Conservation (phyloP, 148 eudicot genomes). For the Silene uniflora region DNA sequence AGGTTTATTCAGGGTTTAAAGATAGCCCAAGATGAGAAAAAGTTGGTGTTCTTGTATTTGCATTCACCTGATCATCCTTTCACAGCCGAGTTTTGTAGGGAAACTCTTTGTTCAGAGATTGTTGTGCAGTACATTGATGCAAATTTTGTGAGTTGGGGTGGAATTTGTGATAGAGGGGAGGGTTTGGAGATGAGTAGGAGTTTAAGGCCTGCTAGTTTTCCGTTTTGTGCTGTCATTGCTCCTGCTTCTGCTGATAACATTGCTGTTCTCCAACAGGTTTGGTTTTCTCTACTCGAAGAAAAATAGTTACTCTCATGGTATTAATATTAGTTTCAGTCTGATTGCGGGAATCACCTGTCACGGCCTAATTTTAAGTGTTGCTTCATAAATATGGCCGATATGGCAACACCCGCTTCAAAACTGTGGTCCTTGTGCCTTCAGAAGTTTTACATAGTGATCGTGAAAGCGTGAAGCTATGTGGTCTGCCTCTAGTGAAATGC, state of each 20-base stretch:
- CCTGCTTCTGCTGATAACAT: constrained; percentile 63
- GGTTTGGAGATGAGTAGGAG: constrained; percentile 56
- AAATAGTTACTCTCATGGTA: too few relatives aligned
- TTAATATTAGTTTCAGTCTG: too few relatives aligned
- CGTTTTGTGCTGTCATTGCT: constrained; percentile 84
- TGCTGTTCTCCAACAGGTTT: constrained; percentile 76
- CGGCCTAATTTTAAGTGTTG: not conserved
- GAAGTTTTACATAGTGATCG: not conserved
- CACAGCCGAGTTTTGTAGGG: constrained; percentile 55
- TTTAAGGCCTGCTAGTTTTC: constrained; percentile 57
- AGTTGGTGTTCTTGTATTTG: constrained; percentile 69
- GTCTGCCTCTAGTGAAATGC: too few relatives aligned
- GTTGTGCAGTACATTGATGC: constrained; percentile 79
- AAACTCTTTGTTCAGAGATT: constrained; percentile 67
- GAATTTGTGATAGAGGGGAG: constrained; percentile 52
- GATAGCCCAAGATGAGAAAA: constrained; percentile 64
- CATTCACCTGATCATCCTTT: constrained; percentile 80
- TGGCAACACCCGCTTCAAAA: not conserved
- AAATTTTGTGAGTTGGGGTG: constrained; percentile 88
- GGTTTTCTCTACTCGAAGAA: not conserved
- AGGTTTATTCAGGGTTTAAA: constrained; percentile 60
- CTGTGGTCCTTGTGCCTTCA: not conserved
- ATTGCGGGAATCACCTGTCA: too few relatives aligned
- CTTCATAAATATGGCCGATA: not conserved
- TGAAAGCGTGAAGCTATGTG: too few relatives aligned